phyloP scores from a whole-genome alignment of 306 rosid species.

The Senna siamea region DNA sequence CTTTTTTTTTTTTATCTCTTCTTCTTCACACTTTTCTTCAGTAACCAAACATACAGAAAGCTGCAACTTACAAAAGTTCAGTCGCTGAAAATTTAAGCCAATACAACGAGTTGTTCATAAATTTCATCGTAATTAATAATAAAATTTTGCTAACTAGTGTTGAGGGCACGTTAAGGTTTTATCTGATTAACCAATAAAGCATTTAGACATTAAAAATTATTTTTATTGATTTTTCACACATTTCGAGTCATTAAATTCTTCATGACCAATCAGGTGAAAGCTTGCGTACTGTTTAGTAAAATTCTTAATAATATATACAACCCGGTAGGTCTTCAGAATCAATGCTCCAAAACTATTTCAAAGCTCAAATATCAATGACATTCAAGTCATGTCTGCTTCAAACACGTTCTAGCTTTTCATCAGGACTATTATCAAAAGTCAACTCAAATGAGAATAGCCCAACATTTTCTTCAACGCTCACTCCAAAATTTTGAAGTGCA shows the following conservation, averaged over 20 bases:
- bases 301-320: background rate
- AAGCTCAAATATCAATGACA: background rate
- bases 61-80: too few relatives aligned
- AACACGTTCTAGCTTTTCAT: background rate
- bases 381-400: background rate
- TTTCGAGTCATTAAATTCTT: too few relatives aligned
- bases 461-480: background rate
- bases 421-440: background rate
- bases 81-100: slow-evolving; percentile 1
- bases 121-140: background rate
- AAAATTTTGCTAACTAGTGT: too few relatives aligned
- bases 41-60: too few relatives aligned
- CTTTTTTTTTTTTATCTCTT: too few relatives aligned
- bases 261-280: too few relatives aligned
- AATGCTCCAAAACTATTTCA: background rate
- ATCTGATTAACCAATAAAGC: too few relatives aligned
- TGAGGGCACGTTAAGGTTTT: too few relatives aligned
- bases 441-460: background rate
- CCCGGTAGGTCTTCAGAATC: background rate
- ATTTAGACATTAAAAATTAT: too few relatives aligned
- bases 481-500: background rate
- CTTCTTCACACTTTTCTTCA: background rate
- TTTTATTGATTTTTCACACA: too few relatives aligned
- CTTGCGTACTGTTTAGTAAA: too few relatives aligned
- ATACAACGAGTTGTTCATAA: background rate